A percentile compares a stretch with the other conserved stretches of the same genome.
These are phyloP conservation scores for Mortierella sp. DNA, from an alignment of 371 early-diverging fungal species.

Conservation along the genomic window DNA sequence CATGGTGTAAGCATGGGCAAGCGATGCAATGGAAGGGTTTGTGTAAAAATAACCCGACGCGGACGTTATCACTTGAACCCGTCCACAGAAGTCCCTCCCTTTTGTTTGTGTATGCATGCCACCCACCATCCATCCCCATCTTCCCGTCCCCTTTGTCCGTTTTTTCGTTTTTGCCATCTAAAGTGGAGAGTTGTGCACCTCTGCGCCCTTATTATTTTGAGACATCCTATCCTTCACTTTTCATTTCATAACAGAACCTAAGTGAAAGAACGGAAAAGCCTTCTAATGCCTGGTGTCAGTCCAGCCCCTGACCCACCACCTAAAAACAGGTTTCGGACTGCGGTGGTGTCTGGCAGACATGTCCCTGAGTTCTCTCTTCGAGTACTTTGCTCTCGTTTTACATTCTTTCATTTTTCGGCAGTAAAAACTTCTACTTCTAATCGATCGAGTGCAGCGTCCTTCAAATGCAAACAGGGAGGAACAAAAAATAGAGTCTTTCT, in stretches of 20 bases:
- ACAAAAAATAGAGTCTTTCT: not conserved
- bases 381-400: not conserved
- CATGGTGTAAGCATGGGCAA: not conserved
- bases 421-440: not conserved
- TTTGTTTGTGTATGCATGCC: not conserved
- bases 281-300: not conserved
- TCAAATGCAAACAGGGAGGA: not conserved
- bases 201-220: not conserved
- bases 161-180: not conserved
- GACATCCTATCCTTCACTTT: not conserved
- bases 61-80: not conserved
- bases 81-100: not conserved
- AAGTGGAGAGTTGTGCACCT: not conserved
- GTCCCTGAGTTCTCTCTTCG: not conserved
- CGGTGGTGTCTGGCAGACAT: not conserved
- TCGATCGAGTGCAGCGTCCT: not conserved
- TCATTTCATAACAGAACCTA: not conserved
- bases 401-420: not conserved
- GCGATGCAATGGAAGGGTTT: no score
- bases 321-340: no score
- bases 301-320: no score
- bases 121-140: not conserved
- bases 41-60: slow-evolving; percentile 9
- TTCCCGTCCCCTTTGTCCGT: not conserved
- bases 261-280: not conserved